These are phyloP conservation scores for Teratosphaeriaceae sp. DNA, from an alignment of 2,329 filamentous ascomycete species.

Conservation along the genomic window DNA sequence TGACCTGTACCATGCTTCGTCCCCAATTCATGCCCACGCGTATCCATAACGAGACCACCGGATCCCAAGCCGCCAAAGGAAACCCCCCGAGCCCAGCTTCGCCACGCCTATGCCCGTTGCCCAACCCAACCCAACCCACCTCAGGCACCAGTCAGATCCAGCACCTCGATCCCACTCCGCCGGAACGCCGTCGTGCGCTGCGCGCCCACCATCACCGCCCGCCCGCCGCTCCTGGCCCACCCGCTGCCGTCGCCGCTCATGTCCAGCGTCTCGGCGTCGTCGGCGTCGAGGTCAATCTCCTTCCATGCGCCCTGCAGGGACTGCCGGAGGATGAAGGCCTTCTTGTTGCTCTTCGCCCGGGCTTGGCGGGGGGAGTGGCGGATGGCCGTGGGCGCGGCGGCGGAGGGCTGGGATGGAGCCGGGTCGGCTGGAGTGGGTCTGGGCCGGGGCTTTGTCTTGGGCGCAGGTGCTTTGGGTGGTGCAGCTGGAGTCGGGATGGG, in stretches of 20 bases:
- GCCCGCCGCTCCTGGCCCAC: constrained; percentile 12
- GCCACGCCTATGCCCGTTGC: too few species aligned
- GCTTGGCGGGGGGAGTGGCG: constrained; percentile 5
- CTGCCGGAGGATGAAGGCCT: constrained; percentile 24
- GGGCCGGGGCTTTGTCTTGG: too few species aligned
- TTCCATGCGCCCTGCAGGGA: constrained; percentile 29
- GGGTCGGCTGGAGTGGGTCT: background rate
- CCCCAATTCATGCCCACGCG: too few species aligned
- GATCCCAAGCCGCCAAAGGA: too few species aligned
- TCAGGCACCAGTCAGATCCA: constrained; percentile 29
- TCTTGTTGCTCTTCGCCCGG: constrained; percentile 13
- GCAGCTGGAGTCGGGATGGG: too few species aligned
- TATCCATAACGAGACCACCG: too few species aligned
- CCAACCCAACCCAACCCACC: too few species aligned
- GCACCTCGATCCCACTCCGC: constrained; percentile 29
- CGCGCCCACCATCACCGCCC: constrained; percentile 3
- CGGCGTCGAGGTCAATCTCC: too few species aligned
- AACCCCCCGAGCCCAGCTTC: too few species aligned
- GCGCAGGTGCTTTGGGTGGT: too few species aligned
- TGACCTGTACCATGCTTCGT: too few species aligned
- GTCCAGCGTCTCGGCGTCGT: constrained; percentile 23
- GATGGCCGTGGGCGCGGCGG: background rate
- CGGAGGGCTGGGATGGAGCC: background rate
- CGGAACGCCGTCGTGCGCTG: constrained; percentile 19
- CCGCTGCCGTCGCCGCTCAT: constrained; percentile 22